A percentile compares a stretch with the other conserved stretches of the same genome.
These are phyloP conservation scores for Kregervanrija delftensis DNA, from an alignment of 805 yeast genomes.

Conservation along the genomic window DNA sequence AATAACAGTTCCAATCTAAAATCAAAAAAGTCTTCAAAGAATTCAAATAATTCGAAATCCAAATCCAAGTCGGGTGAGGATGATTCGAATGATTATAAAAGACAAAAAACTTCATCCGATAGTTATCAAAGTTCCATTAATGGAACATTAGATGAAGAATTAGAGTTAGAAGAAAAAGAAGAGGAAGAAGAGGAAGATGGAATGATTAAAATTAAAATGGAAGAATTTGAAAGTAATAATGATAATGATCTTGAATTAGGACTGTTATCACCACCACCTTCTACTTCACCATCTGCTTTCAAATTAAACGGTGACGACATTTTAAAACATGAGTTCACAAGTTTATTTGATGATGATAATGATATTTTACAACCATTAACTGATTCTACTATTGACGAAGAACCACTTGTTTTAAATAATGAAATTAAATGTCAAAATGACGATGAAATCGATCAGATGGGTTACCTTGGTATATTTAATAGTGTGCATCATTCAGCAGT, in stretches of 20 bases:
- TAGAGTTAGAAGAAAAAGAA: slow-evolving; percentile 2
- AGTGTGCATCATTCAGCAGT: slow-evolving; percentile 37
- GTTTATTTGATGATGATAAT: slow-evolving; percentile 11
- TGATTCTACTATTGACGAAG: neutral
- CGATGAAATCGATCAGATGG: slow-evolving; percentile 16
- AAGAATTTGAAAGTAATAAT: slow-evolving; percentile 2
- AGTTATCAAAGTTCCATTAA: no score
- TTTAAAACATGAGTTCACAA: slow-evolving; percentile 21
- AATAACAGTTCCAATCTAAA: no score
- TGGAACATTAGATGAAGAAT: no score
- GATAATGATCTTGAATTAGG: neutral
- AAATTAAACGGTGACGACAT: slow-evolving; percentile 21
- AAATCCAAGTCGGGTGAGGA: no score
- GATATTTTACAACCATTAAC: slow-evolving; percentile 1
- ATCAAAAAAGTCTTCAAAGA: no score
- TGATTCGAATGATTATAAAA: no score
- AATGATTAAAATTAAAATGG: neutral
- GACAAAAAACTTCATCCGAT: no score
- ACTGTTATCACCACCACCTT: slow-evolving; percentile 23
- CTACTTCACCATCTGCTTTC: slow-evolving; percentile 26
- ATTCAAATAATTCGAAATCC: no score
- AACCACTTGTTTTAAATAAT: slow-evolving; percentile 7
- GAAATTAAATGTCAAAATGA: slow-evolving; percentile 11
- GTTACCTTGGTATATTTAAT: slow-evolving; percentile 29
- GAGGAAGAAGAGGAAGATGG: slow-evolving; percentile 2